Conservation (phyloP, 2,329 filamentous ascomycete species). For the Cercospora nicotianae region DNA sequence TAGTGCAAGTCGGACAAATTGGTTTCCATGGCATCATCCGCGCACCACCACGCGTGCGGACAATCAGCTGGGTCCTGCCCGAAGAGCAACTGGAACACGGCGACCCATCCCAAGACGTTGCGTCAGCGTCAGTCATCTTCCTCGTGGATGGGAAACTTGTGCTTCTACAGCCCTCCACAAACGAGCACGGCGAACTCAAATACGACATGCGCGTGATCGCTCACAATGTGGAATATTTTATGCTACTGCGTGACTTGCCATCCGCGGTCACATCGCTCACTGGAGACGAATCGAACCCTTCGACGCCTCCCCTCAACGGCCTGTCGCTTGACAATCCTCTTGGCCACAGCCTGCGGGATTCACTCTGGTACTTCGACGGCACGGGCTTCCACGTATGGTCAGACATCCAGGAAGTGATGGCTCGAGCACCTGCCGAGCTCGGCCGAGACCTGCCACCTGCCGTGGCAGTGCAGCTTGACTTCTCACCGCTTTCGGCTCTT, state of each 20-base stretch:
- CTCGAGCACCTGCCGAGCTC: slow-evolving; percentile 65
- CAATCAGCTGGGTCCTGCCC: slow-evolving; percentile 92
- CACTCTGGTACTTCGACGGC: slow-evolving; percentile 93
- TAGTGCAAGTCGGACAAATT: slow-evolving; percentile 96
- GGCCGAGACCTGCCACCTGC: slow-evolving; percentile 70
- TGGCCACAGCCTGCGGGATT: slow-evolving; percentile 68
- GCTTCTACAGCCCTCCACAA: slow-evolving; percentile 80
- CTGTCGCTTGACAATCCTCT: slow-evolving; percentile 28
- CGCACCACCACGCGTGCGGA: slow-evolving; percentile 86
- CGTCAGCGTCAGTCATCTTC: slow-evolving; percentile 88
- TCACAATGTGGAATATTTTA: slow-evolving; percentile 94
- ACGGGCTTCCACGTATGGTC: slow-evolving; percentile 83
- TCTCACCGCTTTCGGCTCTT: slow-evolving; percentile 86
- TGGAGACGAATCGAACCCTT: slow-evolving; percentile 19
- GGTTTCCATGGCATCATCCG: slow-evolving; percentile 95
- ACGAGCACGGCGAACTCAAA: slow-evolving; percentile 80
- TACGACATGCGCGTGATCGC: slow-evolving; percentile 98
- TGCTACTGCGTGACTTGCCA: slow-evolving; percentile 80
- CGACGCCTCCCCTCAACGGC: slow-evolving; percentile 23
- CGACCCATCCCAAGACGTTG: slow-evolving; percentile 93
- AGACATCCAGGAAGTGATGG: slow-evolving; percentile 79
- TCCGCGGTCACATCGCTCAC: slow-evolving; percentile 27
- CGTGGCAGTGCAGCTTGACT: slow-evolving; percentile 82
- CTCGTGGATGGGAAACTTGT: slow-evolving; percentile 98
- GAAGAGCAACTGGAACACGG: slow-evolving; percentile 87